phyloP scores from a whole-genome alignment of 768 basidiomycete species.

The Russula foetens region DNA sequence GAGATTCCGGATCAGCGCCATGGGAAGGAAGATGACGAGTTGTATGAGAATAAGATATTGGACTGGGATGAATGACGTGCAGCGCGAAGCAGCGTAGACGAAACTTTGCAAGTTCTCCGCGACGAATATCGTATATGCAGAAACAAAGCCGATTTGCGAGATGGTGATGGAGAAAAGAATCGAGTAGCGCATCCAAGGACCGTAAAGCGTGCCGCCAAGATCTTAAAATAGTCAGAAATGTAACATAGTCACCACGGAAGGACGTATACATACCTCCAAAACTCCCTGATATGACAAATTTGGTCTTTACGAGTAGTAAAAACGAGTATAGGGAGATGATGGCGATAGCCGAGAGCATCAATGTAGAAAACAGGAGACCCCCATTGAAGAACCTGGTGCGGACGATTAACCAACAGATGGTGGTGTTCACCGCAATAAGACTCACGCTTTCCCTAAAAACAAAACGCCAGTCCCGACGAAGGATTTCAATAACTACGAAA shows the following conservation, averaged over 20 bases:
- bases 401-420: background rate
- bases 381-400: constrained; percentile 82
- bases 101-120: constrained; percentile 90
- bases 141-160: constrained; percentile 84
- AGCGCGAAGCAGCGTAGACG: constrained; percentile 71
- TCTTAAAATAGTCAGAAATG: constrained; percentile 38
- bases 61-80: constrained; percentile 56
- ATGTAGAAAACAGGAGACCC: constrained; percentile 79
- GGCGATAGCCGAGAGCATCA: constrained; percentile 76
- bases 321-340: constrained; percentile 88
- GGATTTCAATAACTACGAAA: constrained; percentile 72
- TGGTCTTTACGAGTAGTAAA: constrained; percentile 80
- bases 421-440: background rate
- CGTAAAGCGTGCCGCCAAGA: constrained; percentile 88
- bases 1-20: constrained; percentile 87
- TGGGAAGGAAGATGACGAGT: constrained; percentile 78
- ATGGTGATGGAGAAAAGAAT: constrained; percentile 83
- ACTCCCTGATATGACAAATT: constrained; percentile 82
- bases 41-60: constrained; percentile 80
- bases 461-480: constrained; percentile 95
- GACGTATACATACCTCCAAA: constrained; percentile 64
- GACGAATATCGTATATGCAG: constrained; percentile 94
- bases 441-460: constrained; percentile 91
- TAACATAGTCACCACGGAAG: background rate
- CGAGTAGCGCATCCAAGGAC: constrained; percentile 84